phyloP scores from a whole-genome alignment of 345 rosid species.

The Acer saccharum region DNA sequence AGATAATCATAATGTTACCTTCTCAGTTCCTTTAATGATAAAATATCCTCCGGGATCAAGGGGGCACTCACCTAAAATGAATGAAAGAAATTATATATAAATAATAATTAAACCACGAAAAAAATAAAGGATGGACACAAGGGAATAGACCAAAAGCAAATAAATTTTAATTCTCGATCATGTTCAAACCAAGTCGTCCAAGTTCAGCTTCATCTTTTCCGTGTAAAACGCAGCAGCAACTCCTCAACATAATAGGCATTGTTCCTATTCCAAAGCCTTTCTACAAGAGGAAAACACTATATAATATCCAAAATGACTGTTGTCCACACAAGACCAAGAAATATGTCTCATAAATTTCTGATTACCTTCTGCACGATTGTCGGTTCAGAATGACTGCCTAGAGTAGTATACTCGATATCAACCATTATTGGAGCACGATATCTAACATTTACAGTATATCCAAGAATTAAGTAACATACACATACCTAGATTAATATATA shows the following conservation, averaged over 20 bases:
- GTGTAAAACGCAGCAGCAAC: slow-evolving; percentile 68
- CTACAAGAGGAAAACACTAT: slow-evolving; percentile 43
- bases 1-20: slow-evolving; percentile 43
- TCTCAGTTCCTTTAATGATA: slow-evolving; percentile 84
- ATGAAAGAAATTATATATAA: slow-evolving; percentile 3
- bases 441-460: no score
- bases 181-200: slow-evolving; percentile 67
- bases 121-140: neutral
- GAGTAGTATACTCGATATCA: no score
- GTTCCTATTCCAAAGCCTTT: slow-evolving; percentile 67
- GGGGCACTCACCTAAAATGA: slow-evolving; percentile 87
- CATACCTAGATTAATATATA: no score
- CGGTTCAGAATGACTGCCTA: no score
- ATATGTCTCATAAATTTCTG: no score
- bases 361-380: no score
- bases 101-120: neutral
- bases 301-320: neutral
- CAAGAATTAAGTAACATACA: no score
- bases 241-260: slow-evolving; percentile 91
- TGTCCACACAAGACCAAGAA: no score
- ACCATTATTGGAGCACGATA: no score
- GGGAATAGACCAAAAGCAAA: neutral
- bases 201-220: slow-evolving; percentile 95
- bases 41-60: slow-evolving; percentile 98
- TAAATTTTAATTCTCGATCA: slow-evolving; percentile 5